A percentile compares a stretch with the other conserved stretches of the same genome.
Evolutionary conservation across 805 yeast genomes (phyloP).

Genomic region (Lachancea cidri): DNA sequence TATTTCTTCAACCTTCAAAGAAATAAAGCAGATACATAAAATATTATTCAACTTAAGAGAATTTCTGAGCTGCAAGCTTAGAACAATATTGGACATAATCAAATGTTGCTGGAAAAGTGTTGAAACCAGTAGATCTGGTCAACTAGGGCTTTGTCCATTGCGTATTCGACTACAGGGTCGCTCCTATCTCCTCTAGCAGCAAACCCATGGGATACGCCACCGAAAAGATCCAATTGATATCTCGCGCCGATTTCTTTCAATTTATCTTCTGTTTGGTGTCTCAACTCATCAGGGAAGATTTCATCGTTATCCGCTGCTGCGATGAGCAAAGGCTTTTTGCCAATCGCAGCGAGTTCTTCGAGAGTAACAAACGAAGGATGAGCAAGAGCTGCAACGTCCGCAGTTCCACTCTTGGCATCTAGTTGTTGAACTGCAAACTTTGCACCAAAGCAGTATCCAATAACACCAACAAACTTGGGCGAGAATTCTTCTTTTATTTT

Average conservation of each 20-base stretch:
- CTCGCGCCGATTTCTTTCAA: conserved; percentile 48
- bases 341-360: conserved; percentile 58
- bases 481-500: conserved; percentile 39
- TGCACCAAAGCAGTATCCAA: conserved; percentile 88
- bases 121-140: conserved; percentile 36
- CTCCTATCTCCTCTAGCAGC: conserved; percentile 70
- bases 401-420: conserved; percentile 31
- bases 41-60: no score
- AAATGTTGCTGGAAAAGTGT: conserved; percentile 1
- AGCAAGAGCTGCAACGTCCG: conserved; percentile 68
- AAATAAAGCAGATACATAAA: no score
- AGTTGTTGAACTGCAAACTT: conserved; percentile 54
- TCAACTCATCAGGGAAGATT: conserved; percentile 57
- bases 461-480: conserved; percentile 48
- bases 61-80: no score
- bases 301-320: conserved; percentile 71
- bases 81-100: no score
- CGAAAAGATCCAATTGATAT: conserved; percentile 57
- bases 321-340: conserved; percentile 53
- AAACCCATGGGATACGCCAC: conserved; percentile 71
- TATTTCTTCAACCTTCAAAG: background rate
- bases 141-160: conserved; percentile 57
- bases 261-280: conserved; percentile 55
- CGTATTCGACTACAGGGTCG: conserved; percentile 49
- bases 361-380: conserved; percentile 74